Evolutionary conservation across 2,329 filamentous ascomycete species (phyloP).

Genomic region (Capronia americana): DNA sequence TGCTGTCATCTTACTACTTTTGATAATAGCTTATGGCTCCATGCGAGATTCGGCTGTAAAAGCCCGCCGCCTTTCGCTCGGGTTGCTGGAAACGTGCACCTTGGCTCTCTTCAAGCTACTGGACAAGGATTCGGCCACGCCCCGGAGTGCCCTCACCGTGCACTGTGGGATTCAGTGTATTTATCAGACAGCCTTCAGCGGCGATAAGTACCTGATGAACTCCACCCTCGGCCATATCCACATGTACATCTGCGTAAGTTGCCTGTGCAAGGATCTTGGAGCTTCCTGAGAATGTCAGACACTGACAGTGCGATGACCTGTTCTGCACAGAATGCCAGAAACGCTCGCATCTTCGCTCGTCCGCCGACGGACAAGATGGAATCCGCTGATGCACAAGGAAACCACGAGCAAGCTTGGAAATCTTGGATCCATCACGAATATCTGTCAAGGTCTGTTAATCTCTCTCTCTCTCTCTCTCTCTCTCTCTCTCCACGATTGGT

Average conservation of each 20-base stretch:
- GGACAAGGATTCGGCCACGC: not conserved
- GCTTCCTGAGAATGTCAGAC: no score
- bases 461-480: no score
- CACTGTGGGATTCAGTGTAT: not conserved
- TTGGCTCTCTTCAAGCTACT: not conserved
- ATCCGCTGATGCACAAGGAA: not conserved
- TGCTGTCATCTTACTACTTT: slow-evolving; percentile 13
- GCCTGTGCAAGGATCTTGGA: no score
- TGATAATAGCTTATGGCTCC: slow-evolving; percentile 21
- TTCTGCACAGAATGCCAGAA: not conserved
- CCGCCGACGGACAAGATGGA: not conserved
- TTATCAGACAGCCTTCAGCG: slow-evolving; percentile 20
- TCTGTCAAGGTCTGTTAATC: slow-evolving; percentile 13
- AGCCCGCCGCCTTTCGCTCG: slow-evolving; percentile 19
- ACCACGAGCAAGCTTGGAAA: slow-evolving; percentile 13
- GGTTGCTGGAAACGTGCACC: slow-evolving; percentile 13
- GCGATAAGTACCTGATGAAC: slow-evolving; percentile 13
- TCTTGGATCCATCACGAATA: slow-evolving; percentile 15
- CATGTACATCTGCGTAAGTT: slow-evolving; percentile 13
- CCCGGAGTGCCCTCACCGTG: not conserved
- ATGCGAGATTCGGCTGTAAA: slow-evolving; percentile 20
- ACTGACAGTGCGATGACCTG: not conserved
- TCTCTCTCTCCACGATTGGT: no score
- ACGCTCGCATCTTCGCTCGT: not conserved
- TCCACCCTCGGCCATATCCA: slow-evolving; percentile 14